phyloP scores from a whole-genome alignment of 768 basidiomycete species.

The Tylopilus sp. region DNA sequence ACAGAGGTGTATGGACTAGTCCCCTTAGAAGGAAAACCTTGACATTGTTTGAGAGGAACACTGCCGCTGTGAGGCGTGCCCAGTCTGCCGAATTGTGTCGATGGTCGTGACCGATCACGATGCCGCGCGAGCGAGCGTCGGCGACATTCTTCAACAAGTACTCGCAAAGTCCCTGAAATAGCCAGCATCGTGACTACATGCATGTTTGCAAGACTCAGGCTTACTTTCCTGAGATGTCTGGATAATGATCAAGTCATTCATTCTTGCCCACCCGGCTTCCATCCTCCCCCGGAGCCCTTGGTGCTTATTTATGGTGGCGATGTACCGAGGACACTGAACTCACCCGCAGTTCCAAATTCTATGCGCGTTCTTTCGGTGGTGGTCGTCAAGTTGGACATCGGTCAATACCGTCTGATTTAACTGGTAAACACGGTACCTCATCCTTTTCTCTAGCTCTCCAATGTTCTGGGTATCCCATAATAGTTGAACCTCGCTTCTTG shows the following conservation, averaged over 20 bases:
- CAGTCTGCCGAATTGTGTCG: conserved; percentile 75
- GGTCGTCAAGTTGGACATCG: neutral
- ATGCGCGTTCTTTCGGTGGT: conserved; percentile 54
- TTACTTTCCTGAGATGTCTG: conserved; percentile 71
- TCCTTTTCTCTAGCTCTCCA: conserved; percentile 38
- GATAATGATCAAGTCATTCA: conserved; percentile 84
- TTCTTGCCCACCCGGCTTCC: conserved; percentile 88
- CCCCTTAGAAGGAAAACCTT: conserved; percentile 68
- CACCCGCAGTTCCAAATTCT: conserved; percentile 86
- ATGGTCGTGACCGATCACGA: conserved; percentile 88
- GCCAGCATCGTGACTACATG: neutral
- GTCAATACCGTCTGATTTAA: neutral
- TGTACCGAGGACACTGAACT: conserved; percentile 2
- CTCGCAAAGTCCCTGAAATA: conserved; percentile 64
- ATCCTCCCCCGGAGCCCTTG: conserved; percentile 75
- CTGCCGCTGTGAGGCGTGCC: conserved; percentile 71
- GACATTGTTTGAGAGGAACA: conserved; percentile 60
- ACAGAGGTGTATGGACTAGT: conserved; percentile 81
- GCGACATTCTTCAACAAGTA: conserved; percentile 58
- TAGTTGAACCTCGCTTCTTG: conserved; percentile 33
- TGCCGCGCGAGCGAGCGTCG: conserved; percentile 54
- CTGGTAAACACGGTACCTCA: conserved; percentile 35
- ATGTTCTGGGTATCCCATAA: conserved; percentile 30
- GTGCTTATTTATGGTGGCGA: neutral
- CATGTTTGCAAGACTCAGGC: neutral